Evolutionary conservation across 805 yeast species (phyloP), one percentile per base, ranked within the genome.

Genomic region (Wickerhamomyces strasburgensis): DNA sequence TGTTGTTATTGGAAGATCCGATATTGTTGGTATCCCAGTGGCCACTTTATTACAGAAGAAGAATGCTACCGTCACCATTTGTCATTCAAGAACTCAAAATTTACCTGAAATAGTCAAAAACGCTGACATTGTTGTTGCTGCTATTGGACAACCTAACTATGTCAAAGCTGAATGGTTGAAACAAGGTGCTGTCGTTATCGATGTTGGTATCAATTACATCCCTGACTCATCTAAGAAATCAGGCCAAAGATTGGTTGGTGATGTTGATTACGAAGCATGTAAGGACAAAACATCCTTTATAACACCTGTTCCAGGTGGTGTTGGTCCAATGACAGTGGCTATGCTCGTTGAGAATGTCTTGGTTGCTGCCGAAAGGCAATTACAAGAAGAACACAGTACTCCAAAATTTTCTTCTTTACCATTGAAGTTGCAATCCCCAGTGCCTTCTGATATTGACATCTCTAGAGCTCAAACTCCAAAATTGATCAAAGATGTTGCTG

Each of bases 271-370:
- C 47, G 77, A 70, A 33, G 62, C 71, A 26, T 77, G 80, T 38
- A 62, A 65, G 35, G 61, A 65, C 27, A 73, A 68, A 46, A 80
- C 88, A 5, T 68, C 80, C 6, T 69, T 71, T 50, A 68, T 84
- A 46, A 84, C 94, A n/a, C 94, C 94, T 8, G 94, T 84, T 40
- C 94, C 94, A 35, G 94, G 94, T 58, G 94, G 94, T 48, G 94
- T 84, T 46, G 94, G 94, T 35, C 94, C 94, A 56, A 84, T 84
- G 94, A 84, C 94, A 11, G 90, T 84, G 31, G 93, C 93, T 19
- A 80, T 80, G 77, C 66, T 84, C 39, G 74, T 82, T 58, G 78
- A 77, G 47, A 84, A 84, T 57, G 88, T 84, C 19, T 65, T 78
- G 27, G 62, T 68, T 38, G 82, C 89, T 35, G 89, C 93, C 27